Conservation (phyloP, 768 basidiomycete species). For the Leccinum broughii region DNA sequence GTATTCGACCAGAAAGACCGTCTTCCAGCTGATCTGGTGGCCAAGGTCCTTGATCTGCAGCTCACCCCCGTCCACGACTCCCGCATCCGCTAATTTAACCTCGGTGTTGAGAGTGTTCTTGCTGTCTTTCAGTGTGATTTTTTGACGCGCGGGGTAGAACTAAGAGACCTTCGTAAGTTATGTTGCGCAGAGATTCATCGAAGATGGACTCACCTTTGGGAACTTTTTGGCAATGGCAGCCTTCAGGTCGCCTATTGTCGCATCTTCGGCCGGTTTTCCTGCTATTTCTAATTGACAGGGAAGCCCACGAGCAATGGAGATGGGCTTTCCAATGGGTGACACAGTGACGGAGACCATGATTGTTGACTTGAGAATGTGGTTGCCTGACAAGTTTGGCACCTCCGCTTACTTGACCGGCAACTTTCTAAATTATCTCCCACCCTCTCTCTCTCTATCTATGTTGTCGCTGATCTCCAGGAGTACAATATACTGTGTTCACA, state of each 20-base stretch:
- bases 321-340: constrained; percentile 46
- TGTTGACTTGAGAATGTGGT: background rate
- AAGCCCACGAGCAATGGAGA: constrained; percentile 49
- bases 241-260: constrained; percentile 73
- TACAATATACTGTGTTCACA: background rate
- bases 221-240: constrained; percentile 53
- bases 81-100: constrained; percentile 55
- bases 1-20: constrained; percentile 93
- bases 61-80: constrained; percentile 59
- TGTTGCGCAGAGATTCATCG: background rate
- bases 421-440: background rate
- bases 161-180: constrained; percentile 31
- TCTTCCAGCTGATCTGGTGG: constrained; percentile 83
- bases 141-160: constrained; percentile 75
- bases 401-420: background rate
- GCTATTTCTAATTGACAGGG: constrained; percentile 52
- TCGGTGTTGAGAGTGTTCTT: constrained; percentile 65
- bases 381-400: background rate
- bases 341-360: constrained; percentile 58
- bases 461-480: constrained; percentile 3
- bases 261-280: constrained; percentile 41
- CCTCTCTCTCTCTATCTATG: constrained; percentile 12
- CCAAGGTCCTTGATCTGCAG: constrained; percentile 88
- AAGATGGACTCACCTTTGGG: constrained; percentile 42
- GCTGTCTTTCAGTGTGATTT: constrained; percentile 63